Evolutionary conservation across 805 yeast species (phyloP), one percentile per base, ranked within the genome.

Genomic region (Wickerhamiella spandovensis): DNA sequence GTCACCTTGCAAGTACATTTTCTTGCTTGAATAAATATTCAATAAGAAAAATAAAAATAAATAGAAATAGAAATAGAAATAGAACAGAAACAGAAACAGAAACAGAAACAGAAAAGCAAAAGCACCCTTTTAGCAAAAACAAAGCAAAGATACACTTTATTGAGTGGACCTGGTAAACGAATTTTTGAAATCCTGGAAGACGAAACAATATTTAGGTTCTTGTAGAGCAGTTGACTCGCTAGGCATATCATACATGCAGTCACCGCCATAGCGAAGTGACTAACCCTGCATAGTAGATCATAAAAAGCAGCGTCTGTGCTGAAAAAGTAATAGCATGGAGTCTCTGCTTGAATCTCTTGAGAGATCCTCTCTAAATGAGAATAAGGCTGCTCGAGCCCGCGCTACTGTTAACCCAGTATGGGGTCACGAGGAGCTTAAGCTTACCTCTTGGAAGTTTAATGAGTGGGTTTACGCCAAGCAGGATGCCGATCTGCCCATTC

Each of bases 391-490:
- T 12, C 43, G 43, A 6, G 43, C 18, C 24, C 22, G 24, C n/a
- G 18, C n/a, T 3, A 44, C 48, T 1, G 51, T 20, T 15, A 58
- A 47, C 47, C 46, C 44, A 5, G 54, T 63, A 1, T 63, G 66
- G 66, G 62, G 54, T 42, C 50, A 54, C 44, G 60, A 63, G 1
- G 62, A 54, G 5, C 46, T 60, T 24, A 24, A 22, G 23, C 44
- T 67, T 21, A 52, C 56, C 3, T 63, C 71, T 9, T 90, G 97
- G 97, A 84, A 81, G 64, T 88, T 87, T 67, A 78, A 81, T 52
- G 98, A 90, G 57, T 89, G 87, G 84, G 96, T 85, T 58, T 90
- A 85, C 61, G 78, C 78, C 17, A 75, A 72, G 49, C 67, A 9
- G 8, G 73, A 73, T 46, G 67, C 77, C 5, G 52, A 51, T 1